Percentiles rank a stretch among this genome's conserved stretches.
Evolutionary conservation across 1,139 yeast species (phyloP).

Genomic region (Saccharomycopsis hybrid): DNA sequence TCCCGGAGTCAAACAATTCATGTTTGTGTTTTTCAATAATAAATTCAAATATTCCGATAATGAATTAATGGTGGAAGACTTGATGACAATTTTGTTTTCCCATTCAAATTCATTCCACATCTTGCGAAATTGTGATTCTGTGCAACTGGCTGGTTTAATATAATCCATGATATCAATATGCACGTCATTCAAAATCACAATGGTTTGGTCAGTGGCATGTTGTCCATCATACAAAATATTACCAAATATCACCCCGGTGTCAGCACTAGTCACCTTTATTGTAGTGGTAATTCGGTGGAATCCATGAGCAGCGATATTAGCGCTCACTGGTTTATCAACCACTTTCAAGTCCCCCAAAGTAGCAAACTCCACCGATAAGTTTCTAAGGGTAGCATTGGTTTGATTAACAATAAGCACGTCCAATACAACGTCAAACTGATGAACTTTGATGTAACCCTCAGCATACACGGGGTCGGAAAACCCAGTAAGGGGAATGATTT

Average conservation of each 20-base stretch:
- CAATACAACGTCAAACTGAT: constrained; percentile 91
- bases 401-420: constrained; percentile 94
- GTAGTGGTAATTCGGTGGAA: constrained; percentile 88
- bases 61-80: constrained; percentile 53
- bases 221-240: constrained; percentile 95
- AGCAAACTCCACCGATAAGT: constrained; percentile 91
- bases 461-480: constrained; percentile 97
- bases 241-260: constrained; percentile 96
- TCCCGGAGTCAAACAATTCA: constrained; percentile 90
- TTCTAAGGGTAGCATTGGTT: constrained; percentile 84
- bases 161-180: constrained; percentile 97
- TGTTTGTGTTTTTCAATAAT: constrained; percentile 78
- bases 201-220: constrained; percentile 83
- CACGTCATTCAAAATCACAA: constrained; percentile 89
- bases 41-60: constrained; percentile 76
- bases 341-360: constrained; percentile 94
- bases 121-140: constrained; percentile 85
- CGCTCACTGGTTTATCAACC: constrained; percentile 87
- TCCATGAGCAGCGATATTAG: constrained; percentile 93
- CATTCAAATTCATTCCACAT: constrained; percentile 99
- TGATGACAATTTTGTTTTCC: constrained; percentile 96
- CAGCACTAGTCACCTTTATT: constrained; percentile 92
- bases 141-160: constrained; percentile 86
- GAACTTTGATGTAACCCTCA: constrained; percentile 91
- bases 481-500: constrained; percentile 91